Evolutionary conservation across 352 stramenopile species (phyloP), one percentile per base, ranked within the genome.

Genomic region (Globisporangium solare): DNA sequence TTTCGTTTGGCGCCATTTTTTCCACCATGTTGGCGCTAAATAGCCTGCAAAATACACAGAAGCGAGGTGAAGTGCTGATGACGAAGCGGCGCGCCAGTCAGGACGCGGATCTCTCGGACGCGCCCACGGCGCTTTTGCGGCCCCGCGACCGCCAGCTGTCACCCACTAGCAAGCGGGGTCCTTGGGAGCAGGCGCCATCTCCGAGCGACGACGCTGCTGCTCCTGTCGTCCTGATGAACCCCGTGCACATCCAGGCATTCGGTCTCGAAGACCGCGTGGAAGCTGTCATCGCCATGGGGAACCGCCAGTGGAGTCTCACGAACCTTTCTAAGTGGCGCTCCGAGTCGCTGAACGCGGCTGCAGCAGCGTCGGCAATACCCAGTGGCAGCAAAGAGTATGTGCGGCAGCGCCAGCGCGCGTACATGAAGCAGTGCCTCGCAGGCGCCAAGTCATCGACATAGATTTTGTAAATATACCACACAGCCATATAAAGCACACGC

Each of bases 181-280:
- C 57, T 0, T 18, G 15, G 10, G 20, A 53, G 8, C 14, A 42
- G 4, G 40, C 41, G 2, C 15, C 24, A 27, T 27, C 27, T 4
- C 20, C 21, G n/a, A 46, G n/a, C 6, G 13, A 15, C 21, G 5
- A 6, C 17, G 20, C 39, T 11, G 20, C 39, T 11, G 13, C 20
- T 13, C 37, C 13, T 20, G 17, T 20, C 21, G 15, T 55, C 13
- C 20, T 53, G 31, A 68, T 66, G 14, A 80, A 61, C 1, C 54
- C 56, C 2, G 60, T 89, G 18, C 73, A 92, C 42, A 72, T 91
- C 27, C 68, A 67, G n/a, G 83, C 80, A 6, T 89, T 80, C 18
- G 83, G 78, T 14, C 70, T 92, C 3, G 83, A 92, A 67, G 83
- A 92, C 63, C 79, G 73, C n/a, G 80, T 80, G 0, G 70, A 88